Evolutionary conservation across 768 basidiomycete species (phyloP).

Genomic region (Amanita exitialis): DNA sequence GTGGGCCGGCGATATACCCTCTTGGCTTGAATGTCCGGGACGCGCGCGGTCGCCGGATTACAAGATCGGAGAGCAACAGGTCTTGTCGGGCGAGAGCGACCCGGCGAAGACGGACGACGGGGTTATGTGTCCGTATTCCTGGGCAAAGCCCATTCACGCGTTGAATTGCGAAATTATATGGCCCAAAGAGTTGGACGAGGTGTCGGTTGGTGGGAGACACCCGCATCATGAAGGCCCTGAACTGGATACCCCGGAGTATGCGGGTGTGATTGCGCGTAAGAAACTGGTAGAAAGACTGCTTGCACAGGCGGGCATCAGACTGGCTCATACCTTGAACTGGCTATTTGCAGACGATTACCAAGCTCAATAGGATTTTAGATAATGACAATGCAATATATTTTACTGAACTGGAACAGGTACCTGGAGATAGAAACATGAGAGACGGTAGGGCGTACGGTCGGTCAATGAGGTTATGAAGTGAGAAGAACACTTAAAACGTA

Average conservation of each 20-base stretch:
- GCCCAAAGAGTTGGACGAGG: constrained; percentile 57
- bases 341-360: constrained; percentile 29
- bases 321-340: constrained; percentile 77
- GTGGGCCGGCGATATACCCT: constrained; percentile 48
- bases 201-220: constrained; percentile 43
- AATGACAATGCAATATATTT: constrained; percentile 11
- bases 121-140: constrained; percentile 64
- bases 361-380: too few relatives aligned
- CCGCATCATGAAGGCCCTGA: constrained; percentile 17
- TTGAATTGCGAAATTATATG: constrained; percentile 81
- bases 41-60: not conserved
- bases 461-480: too few relatives aligned
- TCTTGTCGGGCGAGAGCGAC: constrained; percentile 11
- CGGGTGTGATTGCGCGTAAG: constrained; percentile 45
- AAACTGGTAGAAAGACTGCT: constrained; percentile 56
- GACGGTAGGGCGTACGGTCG: too few relatives aligned
- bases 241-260: constrained; percentile 75
- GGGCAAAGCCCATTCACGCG: constrained; percentile 62
- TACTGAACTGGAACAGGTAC: too few relatives aligned
- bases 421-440: too few relatives aligned
- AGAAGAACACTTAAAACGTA: too few relatives aligned
- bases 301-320: constrained; percentile 73
- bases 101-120: constrained; percentile 37
- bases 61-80: constrained; percentile 18
- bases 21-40: constrained; percentile 59